Conservation (phyloP, 1,284 basidiomycete species). For the Coniophora puteana region DNA sequence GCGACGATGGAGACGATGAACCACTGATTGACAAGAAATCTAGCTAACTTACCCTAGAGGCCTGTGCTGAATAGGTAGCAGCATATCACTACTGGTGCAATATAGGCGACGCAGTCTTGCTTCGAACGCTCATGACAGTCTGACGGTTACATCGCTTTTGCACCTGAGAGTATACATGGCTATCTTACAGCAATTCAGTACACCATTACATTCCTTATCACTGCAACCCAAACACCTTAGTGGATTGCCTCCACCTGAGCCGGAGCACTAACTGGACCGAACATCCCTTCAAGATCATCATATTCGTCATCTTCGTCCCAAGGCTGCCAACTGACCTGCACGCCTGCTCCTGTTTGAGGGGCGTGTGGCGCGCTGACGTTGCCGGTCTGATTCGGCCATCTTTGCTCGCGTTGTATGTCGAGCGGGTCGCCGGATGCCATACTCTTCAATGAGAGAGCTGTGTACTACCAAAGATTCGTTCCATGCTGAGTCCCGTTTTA, state of each 20-base stretch:
- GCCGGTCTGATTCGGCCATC: conserved; percentile 64
- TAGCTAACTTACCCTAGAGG: conserved; percentile 17
- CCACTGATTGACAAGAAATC: conserved; percentile 30
- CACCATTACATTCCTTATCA: too few species aligned
- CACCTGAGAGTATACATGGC: too few species aligned
- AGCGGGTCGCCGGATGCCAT: conserved; percentile 71
- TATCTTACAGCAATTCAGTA: too few species aligned
- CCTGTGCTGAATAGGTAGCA: too few species aligned
- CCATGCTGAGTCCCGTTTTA: neutral
- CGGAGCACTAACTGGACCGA: conserved; percentile 24
- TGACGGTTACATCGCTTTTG: too few species aligned
- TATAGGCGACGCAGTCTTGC: too few species aligned
- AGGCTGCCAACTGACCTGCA: conserved; percentile 55
- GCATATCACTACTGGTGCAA: too few species aligned
- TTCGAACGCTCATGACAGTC: too few species aligned
- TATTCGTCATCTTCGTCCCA: conserved; percentile 62
- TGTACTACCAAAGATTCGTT: conserved; percentile 45
- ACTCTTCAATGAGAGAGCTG: conserved; percentile 52
- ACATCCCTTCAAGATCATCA: conserved; percentile 51
- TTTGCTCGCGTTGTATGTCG: conserved; percentile 66
- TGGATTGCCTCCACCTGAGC: conserved; percentile 5
- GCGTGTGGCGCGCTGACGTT: conserved; percentile 8
- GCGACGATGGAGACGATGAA: conserved; percentile 34
- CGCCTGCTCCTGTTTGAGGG: conserved; percentile 27
- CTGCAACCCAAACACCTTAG: too few species aligned